phyloP scores from a whole-genome alignment of 2,329 filamentous ascomycete species.

The Knufia fluminis region DNA sequence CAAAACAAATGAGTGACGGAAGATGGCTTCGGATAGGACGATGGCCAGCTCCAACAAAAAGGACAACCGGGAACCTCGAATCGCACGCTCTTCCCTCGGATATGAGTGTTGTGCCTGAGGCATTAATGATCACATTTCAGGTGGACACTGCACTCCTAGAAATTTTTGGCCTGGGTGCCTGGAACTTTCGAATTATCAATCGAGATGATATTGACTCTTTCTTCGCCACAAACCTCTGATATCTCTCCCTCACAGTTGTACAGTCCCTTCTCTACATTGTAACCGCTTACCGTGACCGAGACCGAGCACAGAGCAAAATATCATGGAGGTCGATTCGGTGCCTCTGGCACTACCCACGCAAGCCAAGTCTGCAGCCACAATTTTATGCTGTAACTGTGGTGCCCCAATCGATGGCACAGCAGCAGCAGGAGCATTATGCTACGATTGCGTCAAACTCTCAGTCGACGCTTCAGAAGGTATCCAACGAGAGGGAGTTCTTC shows the following conservation, averaged over 20 bases:
- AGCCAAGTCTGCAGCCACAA: constrained; percentile 42
- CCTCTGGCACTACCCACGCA: constrained; percentile 36
- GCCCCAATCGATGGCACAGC: constrained; percentile 88
- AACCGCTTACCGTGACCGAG: too few species aligned
- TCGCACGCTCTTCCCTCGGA: background rate
- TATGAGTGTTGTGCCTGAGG: too few species aligned
- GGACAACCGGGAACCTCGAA: background rate
- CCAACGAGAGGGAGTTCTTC: constrained; percentile 78
- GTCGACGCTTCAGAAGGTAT: constrained; percentile 89
- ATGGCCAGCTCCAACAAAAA: background rate
- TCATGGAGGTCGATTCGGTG: constrained; percentile 47
- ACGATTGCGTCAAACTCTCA: constrained; percentile 90
- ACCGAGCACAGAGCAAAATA: background rate
- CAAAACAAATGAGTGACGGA: constrained; percentile 1
- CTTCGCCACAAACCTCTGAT: background rate
- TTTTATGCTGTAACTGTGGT: constrained; percentile 96
- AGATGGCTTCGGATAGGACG: background rate
- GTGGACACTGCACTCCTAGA: too few species aligned
- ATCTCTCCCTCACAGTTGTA: background rate
- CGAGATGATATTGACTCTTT: background rate
- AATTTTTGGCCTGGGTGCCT: too few species aligned
- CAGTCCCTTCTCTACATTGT: too few species aligned
- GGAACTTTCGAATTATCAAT: too few species aligned
- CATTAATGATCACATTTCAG: too few species aligned
- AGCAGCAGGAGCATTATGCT: constrained; percentile 78